phyloP scores from a whole-genome alignment of 257 asterid species.

The Solanum medicagineum region DNA sequence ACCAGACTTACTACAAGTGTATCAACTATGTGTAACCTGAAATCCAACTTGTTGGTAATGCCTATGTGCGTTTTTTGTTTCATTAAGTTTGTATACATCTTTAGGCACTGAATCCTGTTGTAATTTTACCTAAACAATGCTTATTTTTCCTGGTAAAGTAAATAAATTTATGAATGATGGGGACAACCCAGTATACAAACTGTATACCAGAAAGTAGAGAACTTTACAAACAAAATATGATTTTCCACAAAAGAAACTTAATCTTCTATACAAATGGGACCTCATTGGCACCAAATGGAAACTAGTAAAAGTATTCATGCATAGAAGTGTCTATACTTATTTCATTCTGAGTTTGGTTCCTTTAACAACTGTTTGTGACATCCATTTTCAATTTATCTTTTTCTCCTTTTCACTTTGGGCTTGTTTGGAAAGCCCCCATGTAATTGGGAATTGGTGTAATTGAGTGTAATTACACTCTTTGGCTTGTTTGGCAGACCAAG shows the following conservation, averaged over 20 bases:
- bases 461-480: too few species aligned
- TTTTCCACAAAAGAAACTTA: not conserved
- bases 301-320: not conserved
- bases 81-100: not conserved
- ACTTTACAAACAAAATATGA: not conserved
- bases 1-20: too few species aligned
- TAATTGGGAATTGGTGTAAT: too few species aligned
- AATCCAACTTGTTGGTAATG: not conserved
- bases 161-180: not conserved
- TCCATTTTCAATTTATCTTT: too few species aligned
- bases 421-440: too few species aligned
- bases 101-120: not conserved
- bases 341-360: not conserved
- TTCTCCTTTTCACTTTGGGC: too few species aligned
- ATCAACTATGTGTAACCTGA: not conserved
- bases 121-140: not conserved
- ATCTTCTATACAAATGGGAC: not conserved
- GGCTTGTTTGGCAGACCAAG: too few species aligned
- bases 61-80: not conserved
- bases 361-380: not conserved
- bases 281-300: not conserved
- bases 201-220: not conserved
- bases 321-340: not conserved
- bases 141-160: not conserved
- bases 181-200: not conserved